These are phyloP conservation scores for Beta vulgaris DNA, from an alignment of 148 eudicot species.

Conservation along the genomic window DNA sequence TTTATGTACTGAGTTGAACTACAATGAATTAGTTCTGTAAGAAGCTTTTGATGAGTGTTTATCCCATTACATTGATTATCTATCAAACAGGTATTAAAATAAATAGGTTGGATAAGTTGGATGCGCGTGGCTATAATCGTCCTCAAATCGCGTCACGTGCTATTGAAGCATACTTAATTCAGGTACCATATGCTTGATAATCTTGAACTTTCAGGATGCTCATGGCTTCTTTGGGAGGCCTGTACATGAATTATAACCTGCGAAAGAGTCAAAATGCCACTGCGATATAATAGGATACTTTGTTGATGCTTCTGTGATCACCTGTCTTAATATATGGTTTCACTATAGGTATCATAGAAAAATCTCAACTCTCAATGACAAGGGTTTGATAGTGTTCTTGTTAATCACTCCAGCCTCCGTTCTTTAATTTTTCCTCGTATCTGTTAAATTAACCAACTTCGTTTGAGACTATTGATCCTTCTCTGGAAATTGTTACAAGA, in stretches of 20 bases:
- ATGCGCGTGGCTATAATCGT: slow-evolving; percentile 68
- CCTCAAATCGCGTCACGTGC: slow-evolving; percentile 79
- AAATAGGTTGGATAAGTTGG: slow-evolving; percentile 66
- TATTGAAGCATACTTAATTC: slow-evolving; percentile 93
- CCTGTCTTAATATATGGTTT: too few relatives aligned
- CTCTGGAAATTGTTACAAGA: too few relatives aligned
- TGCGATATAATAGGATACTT: neutral
- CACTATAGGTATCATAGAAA: too few relatives aligned
- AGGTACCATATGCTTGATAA: slow-evolving; percentile 42
- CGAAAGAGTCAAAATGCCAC: neutral
- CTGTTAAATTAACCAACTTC: too few relatives aligned
- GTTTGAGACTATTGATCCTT: too few relatives aligned
- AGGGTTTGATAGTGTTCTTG: neutral
- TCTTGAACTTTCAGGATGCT: neutral
- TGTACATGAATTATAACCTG: neutral
- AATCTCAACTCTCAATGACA: neutral
- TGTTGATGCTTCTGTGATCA: neutral
- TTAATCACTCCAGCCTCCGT: neutral
- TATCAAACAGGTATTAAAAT: slow-evolving; percentile 67
- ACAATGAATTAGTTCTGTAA: neutral
- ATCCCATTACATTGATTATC: neutral
- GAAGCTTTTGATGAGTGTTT: neutral
- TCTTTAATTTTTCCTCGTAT: too few relatives aligned
- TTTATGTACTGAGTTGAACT: neutral
- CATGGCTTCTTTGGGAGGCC: neutral